Percentiles rank a stretch among this genome's conserved stretches.
Conservation (phyloP, 1,284 basidiomycete genomes). For the Irpex rosettiformis region DNA sequence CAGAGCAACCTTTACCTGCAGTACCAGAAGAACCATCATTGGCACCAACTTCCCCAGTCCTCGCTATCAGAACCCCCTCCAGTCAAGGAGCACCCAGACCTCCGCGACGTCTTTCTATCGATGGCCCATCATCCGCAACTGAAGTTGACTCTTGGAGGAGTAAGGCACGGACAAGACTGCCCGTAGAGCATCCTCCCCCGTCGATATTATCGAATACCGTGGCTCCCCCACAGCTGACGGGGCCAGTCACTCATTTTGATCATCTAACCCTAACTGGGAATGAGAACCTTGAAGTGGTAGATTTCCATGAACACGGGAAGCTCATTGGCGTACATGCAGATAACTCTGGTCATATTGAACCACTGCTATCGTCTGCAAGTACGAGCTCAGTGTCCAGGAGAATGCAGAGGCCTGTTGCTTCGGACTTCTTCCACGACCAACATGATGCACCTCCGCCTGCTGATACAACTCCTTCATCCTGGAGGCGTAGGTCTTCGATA, state of each 20-base stretch:
- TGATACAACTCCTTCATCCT: slow-evolving; percentile 24
- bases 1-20: background rate
- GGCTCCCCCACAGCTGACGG: slow-evolving; percentile 33
- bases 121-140: slow-evolving; percentile 27
- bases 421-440: slow-evolving; percentile 64
- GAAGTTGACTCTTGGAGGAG: slow-evolving; percentile 63
- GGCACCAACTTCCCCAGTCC: slow-evolving; percentile 9
- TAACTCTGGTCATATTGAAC: slow-evolving; percentile 19
- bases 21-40: slow-evolving; percentile 2
- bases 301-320: slow-evolving; percentile 73
- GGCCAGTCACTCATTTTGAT: slow-evolving; percentile 41
- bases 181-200: slow-evolving; percentile 13
- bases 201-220: slow-evolving; percentile 18
- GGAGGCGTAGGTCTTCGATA: slow-evolving; percentile 35
- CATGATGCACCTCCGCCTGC: slow-evolving; percentile 12
- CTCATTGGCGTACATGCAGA: slow-evolving; percentile 44
- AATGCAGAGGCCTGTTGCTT: slow-evolving; percentile 49
- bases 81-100: slow-evolving; percentile 24
- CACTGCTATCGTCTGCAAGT: slow-evolving; percentile 20
- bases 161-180: slow-evolving; percentile 36
- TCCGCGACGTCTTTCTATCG: slow-evolving; percentile 24
- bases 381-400: slow-evolving; percentile 12
- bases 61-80: slow-evolving; percentile 30
- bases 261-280: slow-evolving; percentile 44
- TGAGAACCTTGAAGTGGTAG: slow-evolving; percentile 70